A percentile compares a stretch with the other conserved stretches of the same genome.
Evolutionary conservation across 139 green algal species (phyloP).

Genomic region (Tetradesmus lagerheimii): DNA sequence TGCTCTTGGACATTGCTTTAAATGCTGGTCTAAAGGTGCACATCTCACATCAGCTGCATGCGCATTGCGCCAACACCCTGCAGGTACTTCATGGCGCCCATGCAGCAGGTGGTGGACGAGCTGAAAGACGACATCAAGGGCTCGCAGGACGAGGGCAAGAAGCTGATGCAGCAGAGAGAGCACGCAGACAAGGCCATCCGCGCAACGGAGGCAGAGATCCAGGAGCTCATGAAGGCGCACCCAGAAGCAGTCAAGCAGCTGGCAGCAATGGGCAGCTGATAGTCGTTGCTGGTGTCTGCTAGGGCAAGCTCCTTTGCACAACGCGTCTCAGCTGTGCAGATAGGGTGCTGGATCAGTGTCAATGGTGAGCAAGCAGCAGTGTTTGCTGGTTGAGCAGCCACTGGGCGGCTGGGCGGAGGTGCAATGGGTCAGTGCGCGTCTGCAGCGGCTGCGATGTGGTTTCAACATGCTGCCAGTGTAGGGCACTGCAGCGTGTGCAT

Average conservation of each 20-base stretch:
- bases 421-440: too few species aligned
- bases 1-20: background rate
- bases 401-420: too few species aligned
- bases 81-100: conserved; percentile 47
- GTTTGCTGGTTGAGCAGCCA: too few species aligned
- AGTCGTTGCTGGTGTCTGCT: too few species aligned
- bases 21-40: background rate
- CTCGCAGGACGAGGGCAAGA: conserved; percentile 10
- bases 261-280: background rate
- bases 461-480: too few species aligned
- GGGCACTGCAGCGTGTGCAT: too few species aligned
- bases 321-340: background rate
- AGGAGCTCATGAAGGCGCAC: conserved; percentile 30
- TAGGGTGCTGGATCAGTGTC: too few species aligned
- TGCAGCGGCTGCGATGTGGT: too few species aligned
- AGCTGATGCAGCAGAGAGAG: conserved; percentile 26
- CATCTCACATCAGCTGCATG: background rate
- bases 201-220: conserved; percentile 11
- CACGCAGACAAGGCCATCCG: conserved; percentile 19
- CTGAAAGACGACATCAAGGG: conserved; percentile 21
- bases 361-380: too few species aligned
- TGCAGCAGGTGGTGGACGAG: conserved; percentile 20
- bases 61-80: background rate
- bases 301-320: too few species aligned
- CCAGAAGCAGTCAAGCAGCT: conserved; percentile 12